Conservation (phyloP, 1,284 basidiomycete genomes). For the Coniferiporia sulphurascens region DNA sequence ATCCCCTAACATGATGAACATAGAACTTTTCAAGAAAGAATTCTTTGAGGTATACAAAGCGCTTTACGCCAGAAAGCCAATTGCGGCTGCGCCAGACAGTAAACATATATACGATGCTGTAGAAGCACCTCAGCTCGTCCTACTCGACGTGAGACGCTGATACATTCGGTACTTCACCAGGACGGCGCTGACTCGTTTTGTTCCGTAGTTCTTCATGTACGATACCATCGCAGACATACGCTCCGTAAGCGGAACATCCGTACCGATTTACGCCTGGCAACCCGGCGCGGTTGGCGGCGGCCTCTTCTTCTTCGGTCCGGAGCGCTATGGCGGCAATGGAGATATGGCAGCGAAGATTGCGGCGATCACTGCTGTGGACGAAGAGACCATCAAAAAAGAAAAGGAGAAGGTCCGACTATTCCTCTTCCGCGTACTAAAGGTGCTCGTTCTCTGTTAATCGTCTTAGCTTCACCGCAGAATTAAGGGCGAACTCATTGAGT, state of each 20-base stretch:
- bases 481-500: not conserved
- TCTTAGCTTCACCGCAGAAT: not conserved
- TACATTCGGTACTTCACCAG: not conserved
- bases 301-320: conserved; percentile 7
- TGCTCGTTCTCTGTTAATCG: not conserved
- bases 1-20: too few relatives aligned
- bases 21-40: too few relatives aligned
- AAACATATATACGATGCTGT: too few relatives aligned
- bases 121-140: not conserved
- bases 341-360: conserved; percentile 13
- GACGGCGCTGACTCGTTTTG: not conserved
- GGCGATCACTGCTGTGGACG: not conserved
- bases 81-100: too few relatives aligned
- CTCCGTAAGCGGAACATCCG: conserved; percentile 4
- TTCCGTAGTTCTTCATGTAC: not conserved
- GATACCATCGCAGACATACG: conserved; percentile 2
- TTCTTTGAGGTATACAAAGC: too few relatives aligned
- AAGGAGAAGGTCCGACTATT: not conserved
- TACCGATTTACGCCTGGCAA: conserved; percentile 15
- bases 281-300: not conserved
- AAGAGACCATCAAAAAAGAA: not conserved
- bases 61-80: too few relatives aligned
- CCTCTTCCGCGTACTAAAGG: too few relatives aligned
- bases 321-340: conserved; percentile 7
- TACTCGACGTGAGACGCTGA: conserved; percentile 8